Conservation (phyloP, 1,139 yeast species). For the Candida labiduridarum region DNA sequence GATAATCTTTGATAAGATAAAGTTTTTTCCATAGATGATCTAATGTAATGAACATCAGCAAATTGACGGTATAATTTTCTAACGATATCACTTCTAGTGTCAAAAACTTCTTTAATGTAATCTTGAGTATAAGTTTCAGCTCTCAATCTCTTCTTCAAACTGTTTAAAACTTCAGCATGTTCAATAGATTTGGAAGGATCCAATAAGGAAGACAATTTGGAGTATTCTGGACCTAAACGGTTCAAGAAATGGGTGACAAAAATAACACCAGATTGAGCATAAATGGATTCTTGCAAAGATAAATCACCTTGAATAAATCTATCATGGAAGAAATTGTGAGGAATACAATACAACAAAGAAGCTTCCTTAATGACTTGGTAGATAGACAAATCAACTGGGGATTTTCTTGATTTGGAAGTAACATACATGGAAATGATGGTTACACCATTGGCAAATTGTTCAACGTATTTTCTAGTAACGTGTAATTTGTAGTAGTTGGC, state of each 20-base stretch:
- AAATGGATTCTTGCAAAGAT: slow-evolving; percentile 91
- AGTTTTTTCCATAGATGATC: slow-evolving; percentile 75
- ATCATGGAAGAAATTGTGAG: slow-evolving; percentile 79
- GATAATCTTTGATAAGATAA: slow-evolving; percentile 86
- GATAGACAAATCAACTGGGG: slow-evolving; percentile 70
- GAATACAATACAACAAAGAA: slow-evolving; percentile 86
- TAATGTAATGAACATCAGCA: slow-evolving; percentile 86
- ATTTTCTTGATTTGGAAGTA: slow-evolving; percentile 50
- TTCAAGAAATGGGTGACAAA: slow-evolving; percentile 94
- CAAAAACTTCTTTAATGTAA: slow-evolving; percentile 77
- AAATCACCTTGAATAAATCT: slow-evolving; percentile 75
- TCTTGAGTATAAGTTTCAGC: slow-evolving; percentile 92
- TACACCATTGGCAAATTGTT: slow-evolving; percentile 88
- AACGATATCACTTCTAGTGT: slow-evolving; percentile 69
- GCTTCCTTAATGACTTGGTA: slow-evolving; percentile 95
- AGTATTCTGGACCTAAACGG: slow-evolving; percentile 90
- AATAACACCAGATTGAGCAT: slow-evolving; percentile 91
- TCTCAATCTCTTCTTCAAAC: slow-evolving; percentile 86
- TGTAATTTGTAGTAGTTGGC: slow-evolving; percentile 88
- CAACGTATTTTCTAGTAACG: slow-evolving; percentile 89
- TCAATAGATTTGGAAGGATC: slow-evolving; percentile 61
- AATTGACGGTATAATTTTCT: slow-evolving; percentile 87
- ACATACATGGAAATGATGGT: slow-evolving; percentile 87
- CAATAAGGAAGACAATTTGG: slow-evolving; percentile 64
- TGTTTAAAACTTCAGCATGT: slow-evolving; percentile 74